Evolutionary conservation across 331 rosid genomes (phyloP).

Genomic region (Rhamnella rubrinervis): DNA sequence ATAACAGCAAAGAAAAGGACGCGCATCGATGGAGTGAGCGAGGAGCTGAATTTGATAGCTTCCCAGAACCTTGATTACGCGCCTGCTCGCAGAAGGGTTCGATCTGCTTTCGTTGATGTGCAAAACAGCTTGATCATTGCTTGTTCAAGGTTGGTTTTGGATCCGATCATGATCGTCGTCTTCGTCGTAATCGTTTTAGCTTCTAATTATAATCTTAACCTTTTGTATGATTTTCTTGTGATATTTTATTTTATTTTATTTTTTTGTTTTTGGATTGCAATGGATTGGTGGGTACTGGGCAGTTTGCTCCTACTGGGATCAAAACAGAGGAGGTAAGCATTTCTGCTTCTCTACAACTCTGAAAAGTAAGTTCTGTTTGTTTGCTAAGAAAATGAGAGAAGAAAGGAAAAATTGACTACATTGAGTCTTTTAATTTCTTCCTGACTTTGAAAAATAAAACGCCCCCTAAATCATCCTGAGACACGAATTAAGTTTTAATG

Average conservation of each 20-base stretch:
- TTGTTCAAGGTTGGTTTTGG: slow-evolving; percentile 61
- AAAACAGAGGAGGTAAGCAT: slow-evolving; percentile 71
- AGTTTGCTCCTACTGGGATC: slow-evolving; percentile 84
- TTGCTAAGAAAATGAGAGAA: background rate
- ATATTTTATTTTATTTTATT: slow-evolving; percentile 33
- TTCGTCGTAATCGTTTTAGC: background rate
- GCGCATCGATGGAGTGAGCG: slow-evolving; percentile 56
- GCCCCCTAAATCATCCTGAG: background rate
- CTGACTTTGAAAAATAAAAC: background rate
- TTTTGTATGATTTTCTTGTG: slow-evolving; percentile 3
- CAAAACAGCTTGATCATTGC: slow-evolving; percentile 63
- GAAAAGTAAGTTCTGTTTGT: background rate
- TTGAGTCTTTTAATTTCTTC: background rate
- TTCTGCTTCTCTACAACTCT: background rate
- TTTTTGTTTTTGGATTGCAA: slow-evolving; percentile 16
- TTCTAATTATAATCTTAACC: background rate
- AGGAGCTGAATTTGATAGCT: slow-evolving; percentile 60
- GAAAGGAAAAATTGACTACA: background rate
- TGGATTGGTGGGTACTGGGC: slow-evolving; percentile 17
- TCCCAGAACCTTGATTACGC: slow-evolving; percentile 56
- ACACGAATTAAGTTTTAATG: background rate
- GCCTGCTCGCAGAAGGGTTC: slow-evolving; percentile 57
- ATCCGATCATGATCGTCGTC: background rate
- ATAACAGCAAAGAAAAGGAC: slow-evolving; percentile 36
- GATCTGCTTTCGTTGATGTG: slow-evolving; percentile 49